Conservation (phyloP, 1,284 basidiomycete species). For the Papiliotrema terrestris region DNA sequence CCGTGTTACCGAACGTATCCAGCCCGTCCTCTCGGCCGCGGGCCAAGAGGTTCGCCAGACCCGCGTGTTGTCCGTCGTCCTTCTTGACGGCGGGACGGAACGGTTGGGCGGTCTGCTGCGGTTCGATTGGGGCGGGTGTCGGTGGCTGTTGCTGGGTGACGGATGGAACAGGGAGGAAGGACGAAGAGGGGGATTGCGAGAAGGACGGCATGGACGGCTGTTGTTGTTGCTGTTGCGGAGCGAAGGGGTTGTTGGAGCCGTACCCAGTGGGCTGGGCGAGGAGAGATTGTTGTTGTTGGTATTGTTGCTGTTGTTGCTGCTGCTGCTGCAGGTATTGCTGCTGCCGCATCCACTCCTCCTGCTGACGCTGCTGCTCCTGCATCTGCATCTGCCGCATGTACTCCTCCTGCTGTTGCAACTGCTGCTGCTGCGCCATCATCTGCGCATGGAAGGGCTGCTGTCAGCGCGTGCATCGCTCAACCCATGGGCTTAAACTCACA, state of each 20-base stretch:
- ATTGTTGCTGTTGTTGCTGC: constrained; percentile 56
- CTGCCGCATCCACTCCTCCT: constrained; percentile 48
- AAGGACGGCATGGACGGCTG: constrained; percentile 48
- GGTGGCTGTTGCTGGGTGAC: constrained; percentile 15
- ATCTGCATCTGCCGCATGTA: constrained; percentile 48
- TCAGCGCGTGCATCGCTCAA: background rate
- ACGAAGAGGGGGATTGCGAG: constrained; percentile 16
- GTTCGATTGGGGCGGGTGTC: constrained; percentile 17
- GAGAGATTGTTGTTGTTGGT: constrained; percentile 51
- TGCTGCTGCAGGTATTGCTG: constrained; percentile 55
- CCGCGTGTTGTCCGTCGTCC: constrained; percentile 66
- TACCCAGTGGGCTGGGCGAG: constrained; percentile 58
- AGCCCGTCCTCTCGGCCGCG: constrained; percentile 74
- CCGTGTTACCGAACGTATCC: constrained; percentile 91
- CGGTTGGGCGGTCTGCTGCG: constrained; percentile 32
- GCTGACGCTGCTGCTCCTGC: constrained; percentile 45
- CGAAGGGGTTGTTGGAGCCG: constrained; percentile 94
- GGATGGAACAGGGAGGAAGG: constrained; percentile 34
- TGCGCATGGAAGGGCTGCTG: constrained; percentile 49
- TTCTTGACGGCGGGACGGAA: constrained; percentile 34
- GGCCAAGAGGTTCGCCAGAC: constrained; percentile 75
- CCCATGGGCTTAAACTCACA: constrained; percentile 24
- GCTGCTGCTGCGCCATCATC: constrained; percentile 47
- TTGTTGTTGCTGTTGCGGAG: constrained; percentile 49
- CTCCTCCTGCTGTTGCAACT: constrained; percentile 48